Evolutionary conservation across 1,284 basidiomycete species (phyloP), one percentile per base, ranked within the genome.

Genomic region (Fomes fomentarius): DNA sequence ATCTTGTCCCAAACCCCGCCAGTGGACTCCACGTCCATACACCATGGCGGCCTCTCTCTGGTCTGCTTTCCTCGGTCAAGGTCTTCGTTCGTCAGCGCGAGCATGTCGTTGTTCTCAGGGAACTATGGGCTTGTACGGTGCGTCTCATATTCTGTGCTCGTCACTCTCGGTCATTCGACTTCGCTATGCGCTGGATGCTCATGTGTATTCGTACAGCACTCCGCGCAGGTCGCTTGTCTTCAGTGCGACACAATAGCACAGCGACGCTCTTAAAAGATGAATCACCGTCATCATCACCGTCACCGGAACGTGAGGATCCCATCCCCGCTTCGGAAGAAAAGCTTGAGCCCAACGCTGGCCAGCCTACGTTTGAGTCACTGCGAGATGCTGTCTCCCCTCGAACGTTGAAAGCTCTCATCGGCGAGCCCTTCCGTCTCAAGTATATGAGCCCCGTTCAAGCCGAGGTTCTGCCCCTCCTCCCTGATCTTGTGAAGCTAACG

Each of bases 361-460:
- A 62, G 58, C 66, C 65, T 12, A 48, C 37, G 22, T 85, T 86
- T 67, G 50, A 63, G 22, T 67, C 72, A 14, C 68, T 87, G 22
- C 69, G 76, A 59, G 74, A 70, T 22, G 66, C 66, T 17, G 62
- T 87, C 56, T 69, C 73, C 46, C 57, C 67, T 17, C 66, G 76
- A 6, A 85, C 87, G 0, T 73, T 91, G 30, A 77, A 80, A 57
- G 87, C 91, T 7, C 77, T 95, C 52, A 87, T 80, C 0, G 68
- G 73, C 43, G 75, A 74, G 33, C 93, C 93, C 0, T 91, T 95
- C 79, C 76, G 81, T 21, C 83, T 94, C 58, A 78, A 71, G 12
- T 75, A 79, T 47, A 95, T 98, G 93, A 89, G 91, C 2, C 73
- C 85, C 11, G 95, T 98, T 0, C 96, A 98, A 72, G 80, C 85